Evolutionary conservation across 2,329 filamentous ascomycete genomes (phyloP), one percentile per base, ranked within the genome.

Genomic region (Pseudogymnoascus sp.): DNA sequence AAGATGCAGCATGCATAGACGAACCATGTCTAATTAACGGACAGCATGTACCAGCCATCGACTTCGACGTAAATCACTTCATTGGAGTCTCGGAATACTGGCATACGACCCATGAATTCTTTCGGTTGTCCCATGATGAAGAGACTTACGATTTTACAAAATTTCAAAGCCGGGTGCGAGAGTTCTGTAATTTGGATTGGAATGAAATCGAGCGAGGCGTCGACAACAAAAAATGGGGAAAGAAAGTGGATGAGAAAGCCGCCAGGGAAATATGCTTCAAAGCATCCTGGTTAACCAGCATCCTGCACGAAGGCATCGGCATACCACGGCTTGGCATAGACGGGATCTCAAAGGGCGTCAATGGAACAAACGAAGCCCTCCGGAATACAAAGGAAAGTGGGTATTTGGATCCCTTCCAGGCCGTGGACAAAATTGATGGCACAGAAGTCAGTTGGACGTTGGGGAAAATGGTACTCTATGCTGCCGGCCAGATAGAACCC

Each of bases 51-150:
- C 94, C 94, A 1, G 90, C 91, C 3, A 97, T 99, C 66, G 94
- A 99, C 73, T 99, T 97, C 71, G 88, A 94, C 65, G 87, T 97
- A 36, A 99, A 99, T 70, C 95, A 97, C 73, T 99, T 99, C 70
- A 88, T 99, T 28, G 94, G 94, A 9, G 93, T 99, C 3, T 97
- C 93, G 0, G 94, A 99, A 72, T 99, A 96, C 75, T 99, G 94
- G 93, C 94, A 99, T 74, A 96, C 93, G 0, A 99, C 94, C 0
- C 94, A 99, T 69, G 92, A 94, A 62, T 88, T 97, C 1, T 97
- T 99, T 69, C 84, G 88, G 64, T 84, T 85, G 79, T 86, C 85
- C 3, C 86, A 90, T 66, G 82, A 84, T 65, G 88, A 90, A 68
- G 88, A 90, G 67, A 85, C 90, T 0, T 99, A 97, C 73, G 92